These are phyloP conservation scores for Fusarium azukiicola DNA, from an alignment of 2,329 filamentous ascomycete genomes.

Conservation along the genomic window DNA sequence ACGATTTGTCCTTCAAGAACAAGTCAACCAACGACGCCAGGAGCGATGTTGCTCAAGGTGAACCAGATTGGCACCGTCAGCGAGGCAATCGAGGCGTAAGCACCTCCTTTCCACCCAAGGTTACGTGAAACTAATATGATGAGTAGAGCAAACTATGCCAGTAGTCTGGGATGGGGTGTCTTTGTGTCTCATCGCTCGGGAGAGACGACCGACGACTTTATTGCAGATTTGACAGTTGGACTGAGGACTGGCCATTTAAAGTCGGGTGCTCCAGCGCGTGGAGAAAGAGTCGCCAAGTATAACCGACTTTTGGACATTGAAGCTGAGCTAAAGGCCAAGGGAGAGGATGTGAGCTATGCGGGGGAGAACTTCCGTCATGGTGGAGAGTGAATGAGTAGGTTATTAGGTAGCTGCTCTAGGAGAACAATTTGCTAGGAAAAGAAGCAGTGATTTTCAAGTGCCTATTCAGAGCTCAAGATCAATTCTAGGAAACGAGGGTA, in stretches of 20 bases:
- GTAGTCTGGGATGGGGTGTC: neutral
- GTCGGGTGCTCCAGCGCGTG: slow-evolving; percentile 6
- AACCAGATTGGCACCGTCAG: slow-evolving; percentile 3
- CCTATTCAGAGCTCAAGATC: neutral
- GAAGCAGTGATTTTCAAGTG: too few relatives aligned
- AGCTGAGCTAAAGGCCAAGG: neutral
- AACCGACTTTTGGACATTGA: slow-evolving; percentile 19
- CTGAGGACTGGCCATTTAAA: neutral
- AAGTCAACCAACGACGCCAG: neutral
- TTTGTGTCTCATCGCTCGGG: slow-evolving; percentile 12
- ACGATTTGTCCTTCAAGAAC: slow-evolving; percentile 11
- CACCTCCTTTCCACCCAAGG: neutral
- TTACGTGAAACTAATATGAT: neutral
- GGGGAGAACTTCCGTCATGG: neutral
- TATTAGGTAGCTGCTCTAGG: too few relatives aligned
- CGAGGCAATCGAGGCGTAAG: slow-evolving; percentile 12
- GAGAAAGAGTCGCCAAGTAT: slow-evolving; percentile 6
- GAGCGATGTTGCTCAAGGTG: slow-evolving; percentile 6
- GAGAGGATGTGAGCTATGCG: neutral
- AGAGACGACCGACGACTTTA: slow-evolving; percentile 18
- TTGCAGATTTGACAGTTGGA: neutral
- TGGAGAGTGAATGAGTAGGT: neutral
- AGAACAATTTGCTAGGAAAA: neutral
- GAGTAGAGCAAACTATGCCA: slow-evolving; percentile 10
- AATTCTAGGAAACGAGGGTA: neutral